Base-by-base conservation (phyloP, 106 monocot genomes). In the Gastrodia elata region DNA sequence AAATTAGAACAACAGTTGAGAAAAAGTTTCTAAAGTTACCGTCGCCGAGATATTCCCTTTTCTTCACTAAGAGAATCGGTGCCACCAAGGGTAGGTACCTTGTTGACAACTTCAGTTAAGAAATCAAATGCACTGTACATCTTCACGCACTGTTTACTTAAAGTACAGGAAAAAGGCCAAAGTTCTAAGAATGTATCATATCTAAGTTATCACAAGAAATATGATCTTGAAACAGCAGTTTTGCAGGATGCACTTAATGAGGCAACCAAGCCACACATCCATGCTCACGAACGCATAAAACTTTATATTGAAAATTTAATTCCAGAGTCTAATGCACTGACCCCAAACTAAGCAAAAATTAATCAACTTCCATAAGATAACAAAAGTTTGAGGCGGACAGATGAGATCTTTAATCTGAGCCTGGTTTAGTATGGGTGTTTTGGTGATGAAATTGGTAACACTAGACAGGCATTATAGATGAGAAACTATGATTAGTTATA, bases 111-210 rank as follows among this genome's bases (percentile, higher is more conserved):
- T 79, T 90, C 90, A 61, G 65, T 93, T 78, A 97, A 77, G 83
- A 97, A 97, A 83, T 97, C 97, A 80, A 90, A 97, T 71, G 86
- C 87, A 79, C 88, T 88, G 72, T 88, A 97, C 67, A 78, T 93
- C 86, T 80, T 90, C 79, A 97, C 86, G 79, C 97, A 97, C 70
- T 97, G 97, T 72, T 93, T 93, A 86, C 97, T 96, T 80, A n/a
- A 82, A 75, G 70, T 25, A 39, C 6, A 83, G 44, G 64, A 1
- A 59, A 61, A 61, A 32, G 32, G 61, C 30, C n/a, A 27, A 61
- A 32, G 30, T 11, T 14, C 61, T 32, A 30, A 61, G 30, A 59
- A 20, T 32, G 13, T 32, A 61, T 61, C 61, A 61, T 30, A 61
- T 32, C 11, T 22, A 30, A 32, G 10, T 4, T 3, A 3, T 11